Evolutionary conservation across 331 rosid species (phyloP), one percentile per base, ranked within the genome.

Genomic region (Acacia pycnantha): DNA sequence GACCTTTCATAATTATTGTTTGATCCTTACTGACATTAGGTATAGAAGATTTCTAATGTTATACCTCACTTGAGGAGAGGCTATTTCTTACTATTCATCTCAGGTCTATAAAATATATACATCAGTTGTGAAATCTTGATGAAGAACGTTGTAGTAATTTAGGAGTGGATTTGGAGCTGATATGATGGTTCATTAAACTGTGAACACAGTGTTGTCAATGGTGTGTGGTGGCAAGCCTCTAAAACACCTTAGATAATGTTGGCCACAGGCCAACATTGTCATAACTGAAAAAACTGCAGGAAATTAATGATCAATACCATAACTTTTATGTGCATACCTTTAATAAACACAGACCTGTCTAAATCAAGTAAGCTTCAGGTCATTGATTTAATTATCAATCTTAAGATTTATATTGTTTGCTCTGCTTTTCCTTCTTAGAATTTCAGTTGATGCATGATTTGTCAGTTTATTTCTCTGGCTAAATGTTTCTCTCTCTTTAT

Each of bases 401-500:
- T 71, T 8, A 14, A 46, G 59, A 22, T 71, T 44, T 24, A 51
- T 46, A 37, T 71, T 70, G 40, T 70, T 71, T 71, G 62, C 35
- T 41, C 33, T 11, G 48, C 74, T 41, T 41, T 70, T 41, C 74
- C 54, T 43, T 44, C 48, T 43, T 26, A 35, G 58, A 71, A 46
- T 71, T 71, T 71, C 76, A 44, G 10, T 71, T 24, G 13, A 31
- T 44, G 58, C 76, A 12, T 43, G 75, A 70, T 24, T 24, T 46
- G 11, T 46, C 24, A 43, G 58, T 71, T 11, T 4, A 71, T 24
- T 46, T 71, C n/a, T 71, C 16, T 72, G 43, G 26, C 53, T 26
- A 70, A 70, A 70, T 69, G 33, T 74, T 68, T n/a, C 27, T 85
- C 33, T 71, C 26, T 44, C 19, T 44, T 70, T 22, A 11, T 22